Evolutionary conservation across 2,329 filamentous ascomycete genomes (phyloP), one percentile per base, ranked within the genome.

Genomic region (Pseudocercospora fuligena): DNA sequence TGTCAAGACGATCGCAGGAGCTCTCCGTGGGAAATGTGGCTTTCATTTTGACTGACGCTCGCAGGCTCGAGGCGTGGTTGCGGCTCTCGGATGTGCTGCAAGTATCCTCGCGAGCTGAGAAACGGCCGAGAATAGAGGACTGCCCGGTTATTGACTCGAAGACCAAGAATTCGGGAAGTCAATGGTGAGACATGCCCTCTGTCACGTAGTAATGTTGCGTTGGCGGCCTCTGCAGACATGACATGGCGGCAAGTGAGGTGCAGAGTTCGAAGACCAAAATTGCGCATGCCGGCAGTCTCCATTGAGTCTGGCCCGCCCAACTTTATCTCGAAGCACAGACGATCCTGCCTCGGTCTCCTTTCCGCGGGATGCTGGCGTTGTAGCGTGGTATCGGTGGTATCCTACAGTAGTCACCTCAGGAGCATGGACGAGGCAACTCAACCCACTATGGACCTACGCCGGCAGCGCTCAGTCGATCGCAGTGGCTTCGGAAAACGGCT

Each of bases 31-130:
- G 14, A 11, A 36, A 2, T 36, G 8, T 14, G 33, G 33, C 3
- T 31, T 31, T 8, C 29, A 31, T 7, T 5, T 1, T 8, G 29
- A 31, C 29, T 31, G 29, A 31, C 29, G 9, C 3, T 31, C 29
- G 29, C 29, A 8, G 9, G 6, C 29, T 31, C 6, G 29, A 31
- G 29, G 29, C 29, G 29, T 31, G 29, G 29, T 8, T 5, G 29
- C 29, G 29, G 29, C 29, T 31, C 29, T 31, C 29, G 29, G 29
- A 31, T 31, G 21, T 21, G n/a, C n/a, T 51, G 47, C 21, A 51
- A 51, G 47, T 19, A 51, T 23, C 47, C 47, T 21, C 47, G 47
- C 47, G 47, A 51, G 47, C 47, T 51, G 47, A 51, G 47, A 21
- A 21, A 51, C 23, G 11, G 47, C 12, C 47, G 7, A 25, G 47